These are phyloP conservation scores for Candida anglica DNA, from an alignment of 805 yeast species.

Conservation along the genomic window DNA sequence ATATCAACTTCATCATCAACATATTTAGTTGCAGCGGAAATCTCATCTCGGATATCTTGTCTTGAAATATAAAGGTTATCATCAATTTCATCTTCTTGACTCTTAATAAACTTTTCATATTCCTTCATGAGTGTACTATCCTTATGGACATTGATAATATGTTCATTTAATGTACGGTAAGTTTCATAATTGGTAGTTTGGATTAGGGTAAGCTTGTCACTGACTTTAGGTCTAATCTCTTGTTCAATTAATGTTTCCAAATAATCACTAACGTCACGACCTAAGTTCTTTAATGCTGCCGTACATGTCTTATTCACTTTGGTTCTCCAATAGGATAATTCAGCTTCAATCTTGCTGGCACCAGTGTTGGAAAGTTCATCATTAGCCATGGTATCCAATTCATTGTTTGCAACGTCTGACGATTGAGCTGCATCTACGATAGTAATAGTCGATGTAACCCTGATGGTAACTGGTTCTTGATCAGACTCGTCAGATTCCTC, in stretches of 20 bases:
- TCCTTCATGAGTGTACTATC: slow-evolving; percentile 28
- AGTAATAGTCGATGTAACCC: slow-evolving; percentile 21
- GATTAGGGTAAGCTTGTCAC: slow-evolving; percentile 20
- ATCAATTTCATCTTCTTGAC: slow-evolving; percentile 9
- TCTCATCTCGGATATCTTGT: slow-evolving; percentile 34
- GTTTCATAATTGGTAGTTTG: slow-evolving; percentile 24
- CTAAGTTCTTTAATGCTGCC: slow-evolving; percentile 29
- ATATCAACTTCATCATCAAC: slow-evolving; percentile 16
- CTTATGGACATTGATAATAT: slow-evolving; percentile 28
- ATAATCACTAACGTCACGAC: slow-evolving; percentile 25
- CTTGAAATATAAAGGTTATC: slow-evolving; percentile 22
- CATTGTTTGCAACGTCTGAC: slow-evolving; percentile 2
- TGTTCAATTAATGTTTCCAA: slow-evolving; percentile 19
- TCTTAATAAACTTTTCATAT: slow-evolving; percentile 9
- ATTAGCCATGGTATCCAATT: not conserved
- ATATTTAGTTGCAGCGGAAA: slow-evolving; percentile 18
- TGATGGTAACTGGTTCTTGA: slow-evolving; percentile 15
- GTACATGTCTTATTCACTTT: slow-evolving; percentile 31
- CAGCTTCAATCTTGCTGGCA: slow-evolving; percentile 20
- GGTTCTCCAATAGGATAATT: slow-evolving; percentile 27
- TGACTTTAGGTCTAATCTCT: slow-evolving; percentile 18
- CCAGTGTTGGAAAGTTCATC: slow-evolving; percentile 3
- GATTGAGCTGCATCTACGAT: slow-evolving; percentile 2
- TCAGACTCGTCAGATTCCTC: slow-evolving; percentile 5
- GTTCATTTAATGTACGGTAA: slow-evolving; percentile 26